Percentiles rank a stretch among this genome's conserved stretches.
These are phyloP conservation scores for Flaveria sonorensis DNA, from an alignment of 129 eudicot species.

Conservation along the genomic window DNA sequence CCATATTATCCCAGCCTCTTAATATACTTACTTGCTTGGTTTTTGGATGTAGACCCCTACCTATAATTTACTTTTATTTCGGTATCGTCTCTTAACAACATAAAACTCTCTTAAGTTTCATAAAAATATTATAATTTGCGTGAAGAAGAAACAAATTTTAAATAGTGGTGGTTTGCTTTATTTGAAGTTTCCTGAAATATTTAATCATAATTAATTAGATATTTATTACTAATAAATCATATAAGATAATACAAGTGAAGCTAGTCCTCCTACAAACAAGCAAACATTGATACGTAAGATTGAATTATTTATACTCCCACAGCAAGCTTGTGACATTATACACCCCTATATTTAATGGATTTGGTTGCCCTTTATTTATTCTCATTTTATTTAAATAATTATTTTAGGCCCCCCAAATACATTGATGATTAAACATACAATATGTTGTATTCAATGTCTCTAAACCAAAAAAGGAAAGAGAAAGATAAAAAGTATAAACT, in stretches of 20 bases:
- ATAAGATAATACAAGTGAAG: conserved; percentile 1
- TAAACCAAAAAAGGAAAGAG: neutral
- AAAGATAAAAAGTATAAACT: conserved; percentile 1
- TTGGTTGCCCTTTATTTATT: conserved; percentile 24
- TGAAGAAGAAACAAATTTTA: conserved; percentile 8
- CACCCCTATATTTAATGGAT: conserved; percentile 24
- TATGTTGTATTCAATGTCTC: conserved; percentile 26
- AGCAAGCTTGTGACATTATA: conserved; percentile 36
- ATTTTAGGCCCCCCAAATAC: neutral
- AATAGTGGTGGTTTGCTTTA: conserved; percentile 24
- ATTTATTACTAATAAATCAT: neutral
- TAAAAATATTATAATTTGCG: neutral
- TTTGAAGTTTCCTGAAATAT: neutral
- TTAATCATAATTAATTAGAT: neutral
- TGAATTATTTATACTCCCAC: conserved; percentile 30
- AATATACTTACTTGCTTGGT: too few relatives aligned
- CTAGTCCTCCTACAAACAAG: conserved; percentile 28
- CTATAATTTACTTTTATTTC: too few relatives aligned
- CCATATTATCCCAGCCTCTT: too few relatives aligned
- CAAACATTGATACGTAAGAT: conserved; percentile 38
- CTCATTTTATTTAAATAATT: neutral
- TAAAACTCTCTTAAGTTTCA: neutral
- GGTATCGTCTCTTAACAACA: too few relatives aligned
- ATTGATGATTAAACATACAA: conserved; percentile 15
- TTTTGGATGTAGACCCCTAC: too few relatives aligned